Percentiles rank a stretch among this genome's conserved stretches.
These are phyloP conservation scores for Clarireedia homoeocarpa DNA, from an alignment of 2,329 filamentous ascomycete species.

Conservation along the genomic window DNA sequence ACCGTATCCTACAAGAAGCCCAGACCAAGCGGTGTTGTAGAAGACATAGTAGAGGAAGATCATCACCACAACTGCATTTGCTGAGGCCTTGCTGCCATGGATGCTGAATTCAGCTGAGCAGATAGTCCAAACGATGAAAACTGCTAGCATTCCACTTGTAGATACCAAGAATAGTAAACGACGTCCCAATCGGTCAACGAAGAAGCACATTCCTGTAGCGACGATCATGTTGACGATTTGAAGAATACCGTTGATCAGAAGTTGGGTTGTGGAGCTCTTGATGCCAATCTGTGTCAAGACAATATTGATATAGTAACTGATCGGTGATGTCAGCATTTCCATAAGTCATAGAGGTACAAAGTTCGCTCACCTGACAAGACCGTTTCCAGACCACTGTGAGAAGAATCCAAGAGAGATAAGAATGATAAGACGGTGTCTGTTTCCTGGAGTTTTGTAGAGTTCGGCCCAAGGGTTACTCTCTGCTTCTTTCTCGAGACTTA, in stretches of 20 bases:
- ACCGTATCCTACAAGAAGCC: conserved; percentile 20
- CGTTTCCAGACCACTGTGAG: conserved; percentile 50
- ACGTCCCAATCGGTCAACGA: conserved; percentile 27
- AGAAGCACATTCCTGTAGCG: conserved; percentile 24
- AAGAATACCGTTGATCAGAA: conserved; percentile 31
- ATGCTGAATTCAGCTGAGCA: conserved; percentile 18
- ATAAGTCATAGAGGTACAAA: background rate
- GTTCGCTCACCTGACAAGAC: conserved; percentile 29
- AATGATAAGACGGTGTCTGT: conserved; percentile 46
- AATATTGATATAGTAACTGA: conserved; percentile 29
- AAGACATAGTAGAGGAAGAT: conserved; percentile 43
- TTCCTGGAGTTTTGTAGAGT: conserved; percentile 44
- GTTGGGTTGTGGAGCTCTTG: conserved; percentile 28
- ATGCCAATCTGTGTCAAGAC: conserved; percentile 33
- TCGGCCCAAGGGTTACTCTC: conserved; percentile 38
- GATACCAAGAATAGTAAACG: conserved; percentile 21
- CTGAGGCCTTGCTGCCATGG: conserved; percentile 12
- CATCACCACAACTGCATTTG: conserved; percentile 33
- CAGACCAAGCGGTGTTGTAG: conserved; percentile 29
- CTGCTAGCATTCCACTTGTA: conserved; percentile 25
- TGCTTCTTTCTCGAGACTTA: conserved; percentile 38
- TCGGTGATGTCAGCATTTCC: background rate
- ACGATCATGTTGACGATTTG: conserved; percentile 19
- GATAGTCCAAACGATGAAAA: conserved; percentile 27
- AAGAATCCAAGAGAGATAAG: conserved; percentile 46